Percentiles rank a stretch among this genome's conserved stretches.
These are phyloP conservation scores for Lepidium sativum DNA, from an alignment of 345 rosid genomes.

Conservation along the genomic window DNA sequence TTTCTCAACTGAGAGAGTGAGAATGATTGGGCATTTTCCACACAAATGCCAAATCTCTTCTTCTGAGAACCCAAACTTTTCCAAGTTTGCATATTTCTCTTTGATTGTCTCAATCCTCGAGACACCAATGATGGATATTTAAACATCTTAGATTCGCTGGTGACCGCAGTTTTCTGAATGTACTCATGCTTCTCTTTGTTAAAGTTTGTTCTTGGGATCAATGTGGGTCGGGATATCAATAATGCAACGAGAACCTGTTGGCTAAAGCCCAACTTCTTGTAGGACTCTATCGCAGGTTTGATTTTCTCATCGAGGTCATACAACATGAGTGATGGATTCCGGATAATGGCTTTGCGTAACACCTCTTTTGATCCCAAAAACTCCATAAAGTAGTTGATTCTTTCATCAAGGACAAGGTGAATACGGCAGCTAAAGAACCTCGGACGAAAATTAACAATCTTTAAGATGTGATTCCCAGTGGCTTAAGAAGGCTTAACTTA, in stretches of 20 bases:
- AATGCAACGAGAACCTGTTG: slow-evolving; percentile 41
- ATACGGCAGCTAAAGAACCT: slow-evolving; percentile 57
- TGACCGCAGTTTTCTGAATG: slow-evolving; percentile 47
- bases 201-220: slow-evolving; percentile 63
- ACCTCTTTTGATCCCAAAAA: slow-evolving; percentile 54
- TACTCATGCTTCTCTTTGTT: slow-evolving; percentile 53
- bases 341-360: slow-evolving; percentile 51
- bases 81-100: slow-evolving; percentile 61
- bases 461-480: slow-evolving; percentile 47
- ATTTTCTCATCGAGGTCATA: slow-evolving; percentile 51
- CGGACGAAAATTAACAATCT: slow-evolving; percentile 69
- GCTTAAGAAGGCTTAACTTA: slow-evolving; percentile 44
- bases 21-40: slow-evolving; percentile 40
- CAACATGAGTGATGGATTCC: slow-evolving; percentile 72
- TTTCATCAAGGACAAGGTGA: slow-evolving; percentile 51
- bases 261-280: slow-evolving; percentile 49
- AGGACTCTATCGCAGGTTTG: slow-evolving; percentile 46
- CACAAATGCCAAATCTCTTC: slow-evolving; percentile 54
- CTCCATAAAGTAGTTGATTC: slow-evolving; percentile 40
- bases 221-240: slow-evolving; percentile 62
- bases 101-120: slow-evolving; percentile 59
- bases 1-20: slow-evolving; percentile 65
- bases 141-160: slow-evolving; percentile 54
- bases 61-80: slow-evolving; percentile 62
- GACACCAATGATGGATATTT: slow-evolving; percentile 57